These are phyloP conservation scores for Linnemannia schmuckeri DNA, from an alignment of 192 early-diverging fungal species.

Conservation along the genomic window DNA sequence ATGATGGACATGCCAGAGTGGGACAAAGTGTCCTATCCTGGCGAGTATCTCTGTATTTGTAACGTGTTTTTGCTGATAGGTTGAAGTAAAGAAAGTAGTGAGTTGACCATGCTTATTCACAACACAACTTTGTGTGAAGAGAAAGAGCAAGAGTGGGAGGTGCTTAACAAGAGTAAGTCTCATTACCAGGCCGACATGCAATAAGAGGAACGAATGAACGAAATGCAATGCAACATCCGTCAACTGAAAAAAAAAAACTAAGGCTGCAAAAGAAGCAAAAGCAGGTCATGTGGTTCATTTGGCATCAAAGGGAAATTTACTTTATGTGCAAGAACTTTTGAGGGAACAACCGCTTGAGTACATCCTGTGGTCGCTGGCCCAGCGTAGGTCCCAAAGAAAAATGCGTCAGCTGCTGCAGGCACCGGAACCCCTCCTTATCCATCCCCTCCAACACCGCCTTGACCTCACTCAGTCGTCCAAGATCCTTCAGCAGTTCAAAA, in stretches of 20 bases:
- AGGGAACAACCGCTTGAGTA: not conserved
- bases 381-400: not conserved
- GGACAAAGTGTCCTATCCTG: not conserved
- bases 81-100: not conserved
- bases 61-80: not conserved
- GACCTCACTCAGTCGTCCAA: not conserved
- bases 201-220: not conserved
- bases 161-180: not conserved
- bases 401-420: not conserved
- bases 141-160: not conserved
- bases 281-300: too few species aligned
- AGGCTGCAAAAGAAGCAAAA: too few species aligned
- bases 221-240: not conserved
- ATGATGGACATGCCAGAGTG: not conserved
- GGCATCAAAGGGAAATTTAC: too few species aligned
- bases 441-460: not conserved
- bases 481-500: not conserved
- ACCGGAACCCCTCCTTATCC: not conserved
- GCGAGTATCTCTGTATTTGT: not conserved
- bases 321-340: too few species aligned
- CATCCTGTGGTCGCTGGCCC: not conserved
- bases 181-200: not conserved
- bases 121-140: not conserved
- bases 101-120: not conserved
- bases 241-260: too few species aligned